Base-by-base conservation (phyloP, 805 yeast genomes). In the Spathaspora hagerdaliae region DNA sequence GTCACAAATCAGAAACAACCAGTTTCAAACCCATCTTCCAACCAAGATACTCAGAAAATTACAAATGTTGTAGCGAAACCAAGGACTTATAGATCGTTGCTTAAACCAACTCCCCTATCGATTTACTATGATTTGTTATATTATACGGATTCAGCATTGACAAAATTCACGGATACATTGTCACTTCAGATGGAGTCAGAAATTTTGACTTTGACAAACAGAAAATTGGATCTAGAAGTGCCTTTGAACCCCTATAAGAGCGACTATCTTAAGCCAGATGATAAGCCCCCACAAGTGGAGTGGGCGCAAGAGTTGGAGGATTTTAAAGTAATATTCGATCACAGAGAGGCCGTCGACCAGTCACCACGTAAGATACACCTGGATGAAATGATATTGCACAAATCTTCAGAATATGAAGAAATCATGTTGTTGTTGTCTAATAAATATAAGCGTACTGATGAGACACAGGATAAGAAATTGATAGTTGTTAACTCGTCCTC, bases 111-210 rank as follows among this genome's bases (percentile, higher is more conserved):
- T 1, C 90, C 84, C 48, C 61, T 86, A 35, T 83, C 96, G 0
- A 68, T 85, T 41, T 92, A 87, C 71, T 90, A 88, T 60, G 98
- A 92, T 61, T 67, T 94, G 57, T 73, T 91, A 52, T 82, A 85
- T 45, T 89, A 87, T 45, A 86, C 96, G 0, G 97, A 92, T 63
- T 69, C 78, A 1, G 78, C 81, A 49, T 81, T 89, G 34, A 78
- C 85, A 6, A 69, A 86, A 46, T 86, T 89, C 61, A 83, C 88
- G 32, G 98, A 92, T 63, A 75, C 78, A 24, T 73, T 88, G 43
- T 85, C 95, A 2, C 71, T 88, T 27, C 83, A 82, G 44, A 81
- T 92, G 78, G 98, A 94, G 65, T 75, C 92, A n/a, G 97, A 91
- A 63, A 80, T 91, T 26, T 68, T 92, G 42, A 78, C 87, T 0